These are phyloP conservation scores for Trypanosoma theileri DNA, from an alignment of 208 protist species.

Conservation along the genomic window DNA sequence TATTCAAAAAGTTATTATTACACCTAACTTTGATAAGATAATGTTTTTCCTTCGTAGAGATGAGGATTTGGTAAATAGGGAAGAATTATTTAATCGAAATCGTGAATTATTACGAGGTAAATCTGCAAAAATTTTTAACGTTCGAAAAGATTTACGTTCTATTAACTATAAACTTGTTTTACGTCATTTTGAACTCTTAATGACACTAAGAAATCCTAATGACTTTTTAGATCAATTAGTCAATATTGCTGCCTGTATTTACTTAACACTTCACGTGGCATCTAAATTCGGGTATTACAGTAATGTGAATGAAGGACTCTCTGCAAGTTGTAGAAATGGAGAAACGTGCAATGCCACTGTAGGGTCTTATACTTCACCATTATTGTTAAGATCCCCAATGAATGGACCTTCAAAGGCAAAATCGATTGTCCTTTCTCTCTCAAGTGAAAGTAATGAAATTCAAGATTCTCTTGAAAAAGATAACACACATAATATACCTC, in stretches of 20 bases:
- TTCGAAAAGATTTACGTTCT: constrained; percentile 16
- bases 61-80: background rate
- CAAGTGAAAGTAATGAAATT: no score
- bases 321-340: background rate
- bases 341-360: background rate
- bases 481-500: no score
- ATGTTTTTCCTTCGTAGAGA: constrained; percentile 15
- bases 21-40: constrained; percentile 26
- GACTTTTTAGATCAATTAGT: constrained; percentile 24
- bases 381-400: no score
- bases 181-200: constrained; percentile 20
- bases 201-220: constrained; percentile 7
- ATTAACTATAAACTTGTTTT: constrained; percentile 21
- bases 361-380: no score
- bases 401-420: no score
- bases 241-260: constrained; percentile 25
- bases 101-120: constrained; percentile 13
- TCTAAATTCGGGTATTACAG: background rate
- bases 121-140: constrained; percentile 18
- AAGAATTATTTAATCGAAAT: constrained; percentile 16
- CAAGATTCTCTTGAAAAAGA: no score
- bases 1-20: constrained; percentile 23
- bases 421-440: no score
- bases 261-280: constrained; percentile 17
- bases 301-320: background rate